A percentile compares a stretch with the other conserved stretches of the same genome.
These are phyloP conservation scores for Pleoardoris graminearum DNA, from an alignment of 2,329 filamentous ascomycete species.

Conservation along the genomic window DNA sequence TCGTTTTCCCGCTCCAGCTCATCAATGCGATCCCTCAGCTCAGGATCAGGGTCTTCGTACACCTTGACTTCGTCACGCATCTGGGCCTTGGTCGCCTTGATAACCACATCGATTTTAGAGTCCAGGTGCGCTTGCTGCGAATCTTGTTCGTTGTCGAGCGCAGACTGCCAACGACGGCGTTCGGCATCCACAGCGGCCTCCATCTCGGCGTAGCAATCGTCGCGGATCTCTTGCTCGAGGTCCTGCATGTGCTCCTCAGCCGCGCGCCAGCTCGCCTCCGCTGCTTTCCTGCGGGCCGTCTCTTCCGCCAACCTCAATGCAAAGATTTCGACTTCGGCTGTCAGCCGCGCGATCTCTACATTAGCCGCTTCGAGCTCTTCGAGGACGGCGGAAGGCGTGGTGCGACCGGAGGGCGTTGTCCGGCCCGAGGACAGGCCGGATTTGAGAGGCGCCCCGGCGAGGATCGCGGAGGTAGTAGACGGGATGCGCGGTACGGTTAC, in stretches of 20 bases:
- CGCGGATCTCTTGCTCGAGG: conserved; percentile 82
- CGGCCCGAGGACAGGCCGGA: conserved; percentile 40
- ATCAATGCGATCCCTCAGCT: conserved; percentile 41
- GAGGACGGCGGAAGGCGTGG: conserved; percentile 48
- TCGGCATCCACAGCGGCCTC: conserved; percentile 76
- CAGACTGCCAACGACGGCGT: conserved; percentile 77
- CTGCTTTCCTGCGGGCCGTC: conserved; percentile 67
- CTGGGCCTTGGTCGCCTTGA: conserved; percentile 55
- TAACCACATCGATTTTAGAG: conserved; percentile 77
- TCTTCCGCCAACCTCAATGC: conserved; percentile 71
- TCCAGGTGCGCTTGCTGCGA: conserved; percentile 83
- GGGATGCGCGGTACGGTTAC: conserved; percentile 89
- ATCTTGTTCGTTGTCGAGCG: conserved; percentile 75
- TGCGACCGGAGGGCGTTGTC: conserved; percentile 50
- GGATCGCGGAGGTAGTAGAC: conserved; percentile 74
- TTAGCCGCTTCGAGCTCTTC: conserved; percentile 82
- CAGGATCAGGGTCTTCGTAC: conserved; percentile 48
- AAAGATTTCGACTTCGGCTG: conserved; percentile 75
- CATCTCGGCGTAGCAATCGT: conserved; percentile 87
- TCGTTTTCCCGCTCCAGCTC: conserved; percentile 53
- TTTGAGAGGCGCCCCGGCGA: conserved; percentile 34
- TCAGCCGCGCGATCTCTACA: conserved; percentile 77
- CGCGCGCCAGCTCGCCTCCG: conserved; percentile 72
- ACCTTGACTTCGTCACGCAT: conserved; percentile 46
- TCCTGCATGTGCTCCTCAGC: conserved; percentile 68